Percentiles rank a stretch among this genome's conserved stretches.
phyloP scores from a whole-genome alignment of 192 early-diverging fungal genomes.

The Backusella australiensis region DNA sequence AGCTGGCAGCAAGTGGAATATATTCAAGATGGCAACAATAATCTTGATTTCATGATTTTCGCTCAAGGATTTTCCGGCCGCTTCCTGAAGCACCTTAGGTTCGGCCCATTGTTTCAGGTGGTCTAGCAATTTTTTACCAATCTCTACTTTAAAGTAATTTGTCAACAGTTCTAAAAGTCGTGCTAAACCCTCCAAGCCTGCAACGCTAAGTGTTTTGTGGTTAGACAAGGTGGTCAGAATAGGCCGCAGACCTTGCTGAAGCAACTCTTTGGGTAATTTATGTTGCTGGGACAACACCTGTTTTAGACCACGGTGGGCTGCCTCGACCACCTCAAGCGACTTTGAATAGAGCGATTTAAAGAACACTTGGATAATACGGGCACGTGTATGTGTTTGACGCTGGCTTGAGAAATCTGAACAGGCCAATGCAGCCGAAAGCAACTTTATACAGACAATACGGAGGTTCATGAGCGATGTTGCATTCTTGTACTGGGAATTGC shows the following conservation, averaged over 20 bases:
- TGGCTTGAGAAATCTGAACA: slow-evolving; percentile 76
- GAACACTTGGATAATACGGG: slow-evolving; percentile 94
- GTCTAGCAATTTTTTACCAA: slow-evolving; percentile 98
- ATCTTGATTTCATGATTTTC: slow-evolving; percentile 94
- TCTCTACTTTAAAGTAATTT: slow-evolving; percentile 98
- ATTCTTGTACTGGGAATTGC: slow-evolving; percentile 80
- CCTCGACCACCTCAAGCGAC: slow-evolving; percentile 91
- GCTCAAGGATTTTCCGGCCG: slow-evolving; percentile 72
- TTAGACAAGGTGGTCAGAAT: slow-evolving; percentile 95
- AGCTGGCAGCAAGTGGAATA: slow-evolving; percentile 90
- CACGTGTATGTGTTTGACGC: slow-evolving; percentile 73
- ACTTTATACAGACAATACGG: slow-evolving; percentile 94
- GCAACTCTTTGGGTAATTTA: slow-evolving; percentile 90
- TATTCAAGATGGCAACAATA: slow-evolving; percentile 90
- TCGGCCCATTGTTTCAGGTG: slow-evolving; percentile 94
- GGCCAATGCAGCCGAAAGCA: slow-evolving; percentile 91
- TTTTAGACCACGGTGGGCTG: slow-evolving; percentile 86
- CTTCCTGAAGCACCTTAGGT: slow-evolving; percentile 77
- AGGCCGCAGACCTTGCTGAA: slow-evolving; percentile 92
- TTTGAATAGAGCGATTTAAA: slow-evolving; percentile 99
- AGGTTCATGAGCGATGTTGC: slow-evolving; percentile 79
- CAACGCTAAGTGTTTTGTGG: slow-evolving; percentile 89
- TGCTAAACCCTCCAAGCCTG: slow-evolving; percentile 91
- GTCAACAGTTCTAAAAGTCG: slow-evolving; percentile 90
- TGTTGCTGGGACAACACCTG: slow-evolving; percentile 78